Evolutionary conservation across 352 stramenopile genomes (phyloP).

Genomic region (Pythium coloratum): DNA sequence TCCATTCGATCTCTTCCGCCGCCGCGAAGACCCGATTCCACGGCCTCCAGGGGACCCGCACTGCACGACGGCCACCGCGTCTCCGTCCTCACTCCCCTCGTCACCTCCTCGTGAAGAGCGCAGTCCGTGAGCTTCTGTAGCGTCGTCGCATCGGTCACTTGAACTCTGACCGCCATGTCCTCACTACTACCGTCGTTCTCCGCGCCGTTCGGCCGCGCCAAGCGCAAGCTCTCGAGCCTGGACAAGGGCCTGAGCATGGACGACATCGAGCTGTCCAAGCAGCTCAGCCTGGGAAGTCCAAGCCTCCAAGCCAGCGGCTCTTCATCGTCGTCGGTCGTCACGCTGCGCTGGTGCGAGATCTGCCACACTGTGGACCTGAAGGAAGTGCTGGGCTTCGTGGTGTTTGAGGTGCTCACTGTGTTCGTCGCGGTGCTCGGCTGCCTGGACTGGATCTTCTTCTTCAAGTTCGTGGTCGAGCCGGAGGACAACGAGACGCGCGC

Average conservation of each 20-base stretch:
- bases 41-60: neutral
- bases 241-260: slow-evolving; percentile 7
- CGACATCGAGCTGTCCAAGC: slow-evolving; percentile 17
- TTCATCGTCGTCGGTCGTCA: neutral
- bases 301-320: neutral
- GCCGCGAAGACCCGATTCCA: neutral
- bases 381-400: slow-evolving; percentile 30
- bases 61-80: neutral
- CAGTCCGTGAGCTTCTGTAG: neutral
- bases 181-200: slow-evolving; percentile 2
- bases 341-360: slow-evolving; percentile 10
- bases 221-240: slow-evolving; percentile 17
- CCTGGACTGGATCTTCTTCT: slow-evolving; percentile 32
- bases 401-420: slow-evolving; percentile 28
- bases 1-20: slow-evolving; percentile 1
- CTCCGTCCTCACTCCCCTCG: neutral
- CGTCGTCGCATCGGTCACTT: neutral
- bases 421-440: slow-evolving; percentile 31
- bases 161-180: slow-evolving; percentile 7
- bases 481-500: slow-evolving; percentile 16
- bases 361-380: slow-evolving; percentile 24
- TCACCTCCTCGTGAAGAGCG: neutral
- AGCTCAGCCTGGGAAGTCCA: neutral
- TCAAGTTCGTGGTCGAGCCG: slow-evolving; percentile 33
- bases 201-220: slow-evolving; percentile 7